These are phyloP conservation scores for Dorcoceras hygrometricum DNA, from an alignment of 257 asterid genomes.

Conservation along the genomic window DNA sequence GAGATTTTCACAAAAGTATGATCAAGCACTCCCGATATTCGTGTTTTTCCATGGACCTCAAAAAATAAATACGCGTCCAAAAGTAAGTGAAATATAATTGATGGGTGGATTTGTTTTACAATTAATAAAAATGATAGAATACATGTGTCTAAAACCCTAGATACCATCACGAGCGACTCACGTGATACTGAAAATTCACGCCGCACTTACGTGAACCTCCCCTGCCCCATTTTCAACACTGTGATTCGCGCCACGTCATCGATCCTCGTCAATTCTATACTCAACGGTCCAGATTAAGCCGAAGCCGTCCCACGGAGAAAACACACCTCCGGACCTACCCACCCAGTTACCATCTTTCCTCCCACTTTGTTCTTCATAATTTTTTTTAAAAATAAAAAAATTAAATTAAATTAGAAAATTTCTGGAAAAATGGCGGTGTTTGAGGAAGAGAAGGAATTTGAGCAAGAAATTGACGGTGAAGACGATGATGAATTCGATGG, in stretches of 20 bases:
- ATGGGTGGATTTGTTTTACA: too few species aligned
- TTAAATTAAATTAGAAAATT: constrained; percentile 5
- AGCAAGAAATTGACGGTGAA: constrained; percentile 38
- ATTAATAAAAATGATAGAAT: too few species aligned
- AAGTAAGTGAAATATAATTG: too few species aligned
- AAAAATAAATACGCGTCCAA: too few species aligned
- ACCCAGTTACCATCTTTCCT: constrained; percentile 32
- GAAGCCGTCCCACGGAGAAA: constrained; percentile 21
- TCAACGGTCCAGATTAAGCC: constrained; percentile 49
- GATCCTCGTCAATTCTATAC: constrained; percentile 32
- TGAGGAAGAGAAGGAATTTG: constrained; percentile 47
- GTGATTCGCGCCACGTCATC: constrained; percentile 51
- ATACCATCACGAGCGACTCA: constrained; percentile 48
- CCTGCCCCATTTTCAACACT: constrained; percentile 13
- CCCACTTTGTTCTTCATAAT: constrained; percentile 28
- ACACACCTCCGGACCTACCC: constrained; percentile 21
- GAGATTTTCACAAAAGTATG: too few species aligned
- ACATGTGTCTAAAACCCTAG: constrained; percentile 47
- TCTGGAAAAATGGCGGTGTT: constrained; percentile 48
- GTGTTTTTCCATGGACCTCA: too few species aligned
- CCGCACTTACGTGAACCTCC: constrained; percentile 37
- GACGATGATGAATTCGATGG: constrained; percentile 28
- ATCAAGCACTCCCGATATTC: too few species aligned
- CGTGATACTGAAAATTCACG: constrained; percentile 42
- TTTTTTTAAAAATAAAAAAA: constrained; percentile 11